Evolutionary conservation across 2,329 filamentous ascomycete species (phyloP).

Genomic region (Daldinia sp.): DNA sequence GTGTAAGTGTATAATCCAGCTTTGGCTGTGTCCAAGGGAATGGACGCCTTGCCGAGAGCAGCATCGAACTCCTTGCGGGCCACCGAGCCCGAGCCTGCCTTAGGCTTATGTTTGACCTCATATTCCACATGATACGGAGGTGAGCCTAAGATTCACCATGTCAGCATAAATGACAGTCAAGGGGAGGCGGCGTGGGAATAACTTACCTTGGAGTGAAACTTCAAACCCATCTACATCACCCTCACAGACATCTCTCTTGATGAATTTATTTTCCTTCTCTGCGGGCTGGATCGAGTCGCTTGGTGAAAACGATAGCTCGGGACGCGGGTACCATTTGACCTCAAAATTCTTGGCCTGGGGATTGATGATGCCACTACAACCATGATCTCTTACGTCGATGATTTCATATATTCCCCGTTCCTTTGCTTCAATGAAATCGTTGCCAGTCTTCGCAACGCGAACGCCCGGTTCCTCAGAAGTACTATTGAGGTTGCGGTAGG

Average conservation of each 20-base stretch:
- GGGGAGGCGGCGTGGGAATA: conserved; percentile 7
- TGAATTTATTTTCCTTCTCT: conserved; percentile 66
- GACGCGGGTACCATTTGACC: conserved; percentile 87
- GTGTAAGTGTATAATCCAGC: conserved; percentile 88
- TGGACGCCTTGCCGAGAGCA: conserved; percentile 78
- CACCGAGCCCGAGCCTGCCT: conserved; percentile 72
- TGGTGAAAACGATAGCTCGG: conserved; percentile 75
- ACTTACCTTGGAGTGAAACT: conserved; percentile 78
- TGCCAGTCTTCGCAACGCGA: conserved; percentile 59
- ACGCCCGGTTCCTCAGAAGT: conserved; percentile 56
- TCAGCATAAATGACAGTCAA: conserved; percentile 50
- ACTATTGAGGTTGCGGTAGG: conserved; percentile 76
- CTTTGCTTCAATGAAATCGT: conserved; percentile 76
- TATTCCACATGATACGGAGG: conserved; percentile 88
- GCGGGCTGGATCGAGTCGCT: conserved; percentile 67
- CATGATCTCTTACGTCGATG: conserved; percentile 78
- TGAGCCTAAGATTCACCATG: conserved; percentile 63
- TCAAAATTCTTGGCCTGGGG: conserved; percentile 78
- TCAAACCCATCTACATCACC: conserved; percentile 93
- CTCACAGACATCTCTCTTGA: conserved; percentile 89
- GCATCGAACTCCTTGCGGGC: conserved; percentile 81
- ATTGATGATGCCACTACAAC: conserved; percentile 86
- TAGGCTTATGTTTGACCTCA: conserved; percentile 78
- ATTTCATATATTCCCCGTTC: conserved; percentile 84
- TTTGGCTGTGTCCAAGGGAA: conserved; percentile 87